These are phyloP conservation scores for Chlorella vulgaris DNA, from an alignment of 139 green algal genomes.

Conservation along the genomic window DNA sequence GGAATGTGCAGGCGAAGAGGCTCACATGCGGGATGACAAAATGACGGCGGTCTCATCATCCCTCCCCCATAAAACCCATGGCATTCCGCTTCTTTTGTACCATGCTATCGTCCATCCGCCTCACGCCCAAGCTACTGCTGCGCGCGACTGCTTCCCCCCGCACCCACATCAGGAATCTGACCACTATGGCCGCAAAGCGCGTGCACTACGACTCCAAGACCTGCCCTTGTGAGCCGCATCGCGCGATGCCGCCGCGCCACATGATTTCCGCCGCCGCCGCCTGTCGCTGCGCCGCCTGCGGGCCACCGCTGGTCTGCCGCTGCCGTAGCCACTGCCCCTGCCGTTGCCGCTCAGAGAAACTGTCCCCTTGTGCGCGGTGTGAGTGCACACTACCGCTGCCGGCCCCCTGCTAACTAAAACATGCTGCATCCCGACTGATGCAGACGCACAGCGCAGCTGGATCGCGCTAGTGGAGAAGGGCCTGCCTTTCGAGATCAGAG, in stretches of 20 bases:
- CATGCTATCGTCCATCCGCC: too few species aligned
- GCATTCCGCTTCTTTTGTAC: background rate
- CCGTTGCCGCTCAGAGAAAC: too few species aligned
- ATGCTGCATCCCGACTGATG: too few species aligned
- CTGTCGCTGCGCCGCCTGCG: background rate
- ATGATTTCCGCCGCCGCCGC: background rate
- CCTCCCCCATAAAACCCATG: background rate
- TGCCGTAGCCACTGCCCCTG: background rate
- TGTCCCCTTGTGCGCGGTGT: too few species aligned
- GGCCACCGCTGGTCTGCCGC: too few species aligned
- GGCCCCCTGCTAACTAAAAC: background rate
- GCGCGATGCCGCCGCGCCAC: background rate
- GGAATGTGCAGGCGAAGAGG: too few species aligned
- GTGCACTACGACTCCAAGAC: background rate
- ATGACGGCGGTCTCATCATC: background rate
- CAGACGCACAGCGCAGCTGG: conserved; percentile 33
- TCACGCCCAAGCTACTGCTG: too few species aligned
- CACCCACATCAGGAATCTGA: background rate
- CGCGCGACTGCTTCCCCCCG: background rate
- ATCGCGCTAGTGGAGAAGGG: conserved; percentile 36
- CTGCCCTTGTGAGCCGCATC: background rate
- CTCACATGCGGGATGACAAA: too few species aligned
- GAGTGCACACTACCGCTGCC: too few species aligned
- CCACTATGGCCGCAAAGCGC: background rate
- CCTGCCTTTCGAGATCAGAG: conserved; percentile 24